Conservation (phyloP, 352 stramenopile genomes). For the Phytophthora ohioensis region DNA sequence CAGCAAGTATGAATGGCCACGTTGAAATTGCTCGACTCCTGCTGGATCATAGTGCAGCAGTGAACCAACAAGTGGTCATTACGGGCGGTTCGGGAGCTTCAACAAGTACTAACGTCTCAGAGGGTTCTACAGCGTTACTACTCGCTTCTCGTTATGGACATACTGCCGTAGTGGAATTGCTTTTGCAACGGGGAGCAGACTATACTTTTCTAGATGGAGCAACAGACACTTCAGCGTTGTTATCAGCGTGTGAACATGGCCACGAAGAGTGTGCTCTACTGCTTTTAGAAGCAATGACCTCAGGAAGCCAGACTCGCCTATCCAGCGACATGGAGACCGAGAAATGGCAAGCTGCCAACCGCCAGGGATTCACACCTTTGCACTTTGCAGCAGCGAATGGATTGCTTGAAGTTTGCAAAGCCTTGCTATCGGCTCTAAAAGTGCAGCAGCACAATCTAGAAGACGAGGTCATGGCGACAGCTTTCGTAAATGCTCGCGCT, state of each 20-base stretch:
- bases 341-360: constrained; percentile 57
- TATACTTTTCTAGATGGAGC: constrained; percentile 42
- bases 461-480: constrained; percentile 52
- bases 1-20: constrained; percentile 81
- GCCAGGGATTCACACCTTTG: constrained; percentile 66
- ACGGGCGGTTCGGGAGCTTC: constrained; percentile 9
- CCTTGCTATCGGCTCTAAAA: constrained; percentile 48
- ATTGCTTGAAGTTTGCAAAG: constrained; percentile 41
- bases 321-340: constrained; percentile 13
- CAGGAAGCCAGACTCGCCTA: background rate
- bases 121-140: constrained; percentile 63
- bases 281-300: constrained; percentile 42
- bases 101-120: background rate
- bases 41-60: constrained; percentile 41
- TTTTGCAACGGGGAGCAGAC: constrained; percentile 68
- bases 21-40: constrained; percentile 58
- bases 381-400: constrained; percentile 66
- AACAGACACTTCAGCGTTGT: constrained; percentile 60
- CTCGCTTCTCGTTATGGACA: constrained; percentile 94
- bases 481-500: constrained; percentile 38
- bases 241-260: constrained; percentile 60
- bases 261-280: constrained; percentile 63
- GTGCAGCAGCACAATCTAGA: constrained; percentile 34
- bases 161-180: constrained; percentile 73
- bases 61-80: constrained; percentile 36